phyloP scores from a whole-genome alignment of 371 early-diverging fungal genomes.

The Choanephora cucurbitarum region DNA sequence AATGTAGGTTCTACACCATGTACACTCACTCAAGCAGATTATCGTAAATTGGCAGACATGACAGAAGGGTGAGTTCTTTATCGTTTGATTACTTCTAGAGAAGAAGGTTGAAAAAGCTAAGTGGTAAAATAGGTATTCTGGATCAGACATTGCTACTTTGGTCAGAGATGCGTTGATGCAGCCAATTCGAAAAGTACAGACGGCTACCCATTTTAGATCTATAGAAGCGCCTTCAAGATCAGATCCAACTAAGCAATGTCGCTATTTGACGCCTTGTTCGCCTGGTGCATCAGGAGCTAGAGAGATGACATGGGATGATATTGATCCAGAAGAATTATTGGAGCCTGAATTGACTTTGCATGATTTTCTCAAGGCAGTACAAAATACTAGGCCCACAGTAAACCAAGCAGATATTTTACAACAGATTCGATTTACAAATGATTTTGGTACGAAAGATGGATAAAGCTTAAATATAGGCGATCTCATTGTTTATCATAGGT shows the following conservation, averaged over 20 bases:
- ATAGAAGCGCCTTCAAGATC: constrained; percentile 62
- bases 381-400: constrained; percentile 83
- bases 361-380: constrained; percentile 87
- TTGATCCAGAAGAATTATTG: constrained; percentile 82
- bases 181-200: constrained; percentile 94
- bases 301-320: constrained; percentile 91
- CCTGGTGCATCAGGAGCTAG: constrained; percentile 90
- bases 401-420: constrained; percentile 78
- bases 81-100: too few relatives aligned
- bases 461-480: not conserved
- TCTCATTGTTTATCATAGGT: constrained; percentile 17
- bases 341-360: constrained; percentile 86
- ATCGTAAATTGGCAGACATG: constrained; percentile 68
- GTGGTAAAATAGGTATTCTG: constrained; percentile 91
- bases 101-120: too few relatives aligned
- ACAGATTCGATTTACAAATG: constrained; percentile 88
- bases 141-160: constrained; percentile 93
- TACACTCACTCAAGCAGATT: constrained; percentile 70
- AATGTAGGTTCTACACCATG: constrained; percentile 93
- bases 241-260: constrained; percentile 52
- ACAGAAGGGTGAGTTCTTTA: constrained; percentile 95
- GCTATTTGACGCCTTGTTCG: constrained; percentile 90
- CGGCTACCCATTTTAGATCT: constrained; percentile 91
- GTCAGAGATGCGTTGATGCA: constrained; percentile 97
- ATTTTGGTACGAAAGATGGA: constrained; percentile 79